Conservation (phyloP, 768 basidiomycete species). For the Pleurotus sapidus region DNA sequence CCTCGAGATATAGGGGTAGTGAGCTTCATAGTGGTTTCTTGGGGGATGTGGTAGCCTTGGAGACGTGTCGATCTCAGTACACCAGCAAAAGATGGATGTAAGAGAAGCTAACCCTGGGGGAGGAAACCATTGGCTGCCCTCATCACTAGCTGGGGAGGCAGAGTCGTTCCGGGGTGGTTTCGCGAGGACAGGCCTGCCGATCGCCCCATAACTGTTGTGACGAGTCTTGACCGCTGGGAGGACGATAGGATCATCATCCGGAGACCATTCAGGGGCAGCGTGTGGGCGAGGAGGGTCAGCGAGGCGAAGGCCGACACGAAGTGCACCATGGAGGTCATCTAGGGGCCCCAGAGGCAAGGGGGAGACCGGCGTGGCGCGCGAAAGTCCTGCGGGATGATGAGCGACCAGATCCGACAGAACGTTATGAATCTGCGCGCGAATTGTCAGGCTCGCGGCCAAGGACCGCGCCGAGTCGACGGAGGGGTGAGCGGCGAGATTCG, state of each 20-base stretch:
- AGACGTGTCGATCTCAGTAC: too few species aligned
- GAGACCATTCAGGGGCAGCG: background rate
- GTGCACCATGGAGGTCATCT: background rate
- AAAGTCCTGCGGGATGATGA: background rate
- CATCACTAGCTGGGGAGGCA: too few species aligned
- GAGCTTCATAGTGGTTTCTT: too few species aligned
- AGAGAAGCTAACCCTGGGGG: too few species aligned
- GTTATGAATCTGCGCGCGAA: background rate
- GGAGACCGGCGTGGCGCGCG: slow-evolving; percentile 12
- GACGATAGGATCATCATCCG: background rate
- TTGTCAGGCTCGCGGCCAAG: background rate
- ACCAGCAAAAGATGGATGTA: too few species aligned
- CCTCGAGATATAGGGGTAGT: too few species aligned
- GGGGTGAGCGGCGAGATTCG: background rate
- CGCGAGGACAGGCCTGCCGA: background rate
- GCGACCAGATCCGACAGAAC: background rate
- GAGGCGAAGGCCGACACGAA: background rate
- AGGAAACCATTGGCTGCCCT: too few species aligned
- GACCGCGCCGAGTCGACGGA: background rate
- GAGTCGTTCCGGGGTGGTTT: too few species aligned
- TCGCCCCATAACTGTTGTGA: background rate
- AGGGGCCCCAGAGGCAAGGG: slow-evolving; percentile 7
- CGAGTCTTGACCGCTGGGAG: background rate
- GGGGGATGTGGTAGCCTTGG: too few species aligned
- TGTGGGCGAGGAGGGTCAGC: background rate